phyloP scores from a whole-genome alignment of 768 basidiomycete genomes.

The Leucogyrophana mollusca region DNA sequence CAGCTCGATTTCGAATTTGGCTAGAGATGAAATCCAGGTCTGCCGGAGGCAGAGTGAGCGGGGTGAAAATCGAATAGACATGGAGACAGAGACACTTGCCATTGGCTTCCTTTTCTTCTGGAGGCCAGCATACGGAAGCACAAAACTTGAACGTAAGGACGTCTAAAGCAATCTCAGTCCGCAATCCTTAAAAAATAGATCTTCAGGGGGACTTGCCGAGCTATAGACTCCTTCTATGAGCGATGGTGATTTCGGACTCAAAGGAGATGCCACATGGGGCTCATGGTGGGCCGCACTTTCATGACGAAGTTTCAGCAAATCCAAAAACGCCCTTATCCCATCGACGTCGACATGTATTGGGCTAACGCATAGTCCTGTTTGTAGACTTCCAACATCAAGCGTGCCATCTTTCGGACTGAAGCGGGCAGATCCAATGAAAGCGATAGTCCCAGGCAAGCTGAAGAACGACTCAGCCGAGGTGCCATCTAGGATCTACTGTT shows the following conservation, averaged over 20 bases:
- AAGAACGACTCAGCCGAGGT: constrained; percentile 38
- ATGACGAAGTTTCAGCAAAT: constrained; percentile 6
- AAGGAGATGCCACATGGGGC: constrained; percentile 2
- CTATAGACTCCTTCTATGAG: too few species aligned
- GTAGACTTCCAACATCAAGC: constrained; percentile 53
- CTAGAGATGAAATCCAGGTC: constrained; percentile 48
- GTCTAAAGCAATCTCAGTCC: constrained; percentile 16
- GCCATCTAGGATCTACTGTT: constrained; percentile 9
- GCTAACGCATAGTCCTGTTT: constrained; percentile 43
- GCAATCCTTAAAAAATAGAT: background rate
- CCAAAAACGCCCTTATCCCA: constrained; percentile 21
- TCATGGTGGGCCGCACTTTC: constrained; percentile 2
- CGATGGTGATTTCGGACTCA: background rate
- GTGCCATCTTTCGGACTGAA: constrained; percentile 59
- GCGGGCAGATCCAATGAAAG: constrained; percentile 45
- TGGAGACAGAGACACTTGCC: constrained; percentile 9
- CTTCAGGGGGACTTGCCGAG: too few species aligned
- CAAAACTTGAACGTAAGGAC: constrained; percentile 13
- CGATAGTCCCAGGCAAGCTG: constrained; percentile 43
- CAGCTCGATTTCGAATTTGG: constrained; percentile 41
- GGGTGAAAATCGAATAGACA: background rate
- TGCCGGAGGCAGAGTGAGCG: constrained; percentile 18
- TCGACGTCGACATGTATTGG: constrained; percentile 49
- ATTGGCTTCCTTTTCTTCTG: constrained; percentile 16
- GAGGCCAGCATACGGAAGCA: constrained; percentile 8